phyloP scores from a whole-genome alignment of 768 basidiomycete species.

The Terana coerulea region DNA sequence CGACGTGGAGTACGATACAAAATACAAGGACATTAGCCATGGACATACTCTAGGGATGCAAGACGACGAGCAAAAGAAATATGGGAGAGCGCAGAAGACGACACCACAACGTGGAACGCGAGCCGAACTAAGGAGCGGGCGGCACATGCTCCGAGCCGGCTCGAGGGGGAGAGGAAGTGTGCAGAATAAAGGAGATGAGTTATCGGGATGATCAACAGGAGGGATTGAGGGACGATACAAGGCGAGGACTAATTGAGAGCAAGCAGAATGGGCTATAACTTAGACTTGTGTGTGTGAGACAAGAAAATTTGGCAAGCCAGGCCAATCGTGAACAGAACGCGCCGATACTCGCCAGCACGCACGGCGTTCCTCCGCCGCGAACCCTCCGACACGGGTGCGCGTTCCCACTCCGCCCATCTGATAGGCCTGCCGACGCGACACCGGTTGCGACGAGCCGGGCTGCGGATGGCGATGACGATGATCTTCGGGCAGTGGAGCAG shows the following conservation, averaged over 20 bases:
- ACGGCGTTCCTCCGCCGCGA: background rate
- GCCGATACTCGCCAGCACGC: background rate
- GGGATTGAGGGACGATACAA: background rate
- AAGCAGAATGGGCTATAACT: background rate
- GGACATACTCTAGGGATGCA: conserved; percentile 2
- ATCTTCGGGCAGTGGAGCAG: background rate
- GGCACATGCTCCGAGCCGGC: conserved; percentile 2
- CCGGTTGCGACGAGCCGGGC: conserved; percentile 1
- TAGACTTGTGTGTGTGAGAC: background rate
- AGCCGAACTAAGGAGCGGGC: background rate
- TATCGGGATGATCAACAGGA: conserved; percentile 3
- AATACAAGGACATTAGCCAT: background rate
- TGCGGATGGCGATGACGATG: conserved; percentile 2
- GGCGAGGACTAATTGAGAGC: conserved; percentile 4
- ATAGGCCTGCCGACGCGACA: conserved; percentile 1
- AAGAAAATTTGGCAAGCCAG: background rate
- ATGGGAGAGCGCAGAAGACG: background rate
- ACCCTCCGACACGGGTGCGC: background rate
- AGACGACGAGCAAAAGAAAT: background rate
- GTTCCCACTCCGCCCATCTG: conserved; percentile 1
- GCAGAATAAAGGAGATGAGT: background rate
- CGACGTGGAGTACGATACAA: conserved; percentile 5
- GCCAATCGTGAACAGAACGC: background rate
- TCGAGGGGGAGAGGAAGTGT: background rate
- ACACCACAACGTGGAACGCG: background rate